Base-by-base conservation (phyloP, 1,284 basidiomycete species). In the Melanopsichium pennsylvanicum region DNA sequence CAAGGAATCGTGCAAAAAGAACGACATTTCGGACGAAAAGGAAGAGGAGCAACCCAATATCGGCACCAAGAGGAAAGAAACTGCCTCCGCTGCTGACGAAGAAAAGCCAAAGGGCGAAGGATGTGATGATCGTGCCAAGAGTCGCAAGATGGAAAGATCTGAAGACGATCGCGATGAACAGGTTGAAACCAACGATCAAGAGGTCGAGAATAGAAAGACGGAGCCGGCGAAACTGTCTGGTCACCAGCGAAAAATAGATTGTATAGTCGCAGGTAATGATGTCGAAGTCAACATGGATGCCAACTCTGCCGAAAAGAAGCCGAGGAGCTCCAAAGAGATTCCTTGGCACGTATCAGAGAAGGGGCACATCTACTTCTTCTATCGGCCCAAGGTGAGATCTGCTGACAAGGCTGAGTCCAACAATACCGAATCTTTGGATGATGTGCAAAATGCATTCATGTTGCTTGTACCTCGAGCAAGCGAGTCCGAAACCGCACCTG, bases 311-410 rank as follows among this genome's bases (percentile, higher is more conserved):
- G 18, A 35, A 7, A 47, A 41, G 25, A 39, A 39, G 23, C 38
- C 3, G 27, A 33, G 41, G 4, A 18, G 26, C 6, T 29, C 26
- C 22, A 29, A 42, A 2, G 61, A 64, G 22, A 43, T 64, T 9
- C 50, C 54, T 10, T 68, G 64, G 64, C 59, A 68, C 16, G 49
- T 68, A 4, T 37, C 49, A 0, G 64, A 62, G 27, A 68, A 62
- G 16, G 64, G 64, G 15, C 19, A 62, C 34, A 44, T 74, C 39
- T 72, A 66, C 43, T 74, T 66, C 41, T 70, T 72, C 59, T 74
- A 74, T 25, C 56, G 72, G 15, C 72, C 72, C 35, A 74, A 72
- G 44, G 72, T 74, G 3, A 32, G 40, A 11, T 35, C 61, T 13
- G 67, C 57, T 11, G 50, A 70, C 38, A 47, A 57, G n/a, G 70